Percentiles rank a stretch among this genome's conserved stretches.
Conservation (phyloP, 176 grass and related monocot species). For the Saccharum officinarum region DNA sequence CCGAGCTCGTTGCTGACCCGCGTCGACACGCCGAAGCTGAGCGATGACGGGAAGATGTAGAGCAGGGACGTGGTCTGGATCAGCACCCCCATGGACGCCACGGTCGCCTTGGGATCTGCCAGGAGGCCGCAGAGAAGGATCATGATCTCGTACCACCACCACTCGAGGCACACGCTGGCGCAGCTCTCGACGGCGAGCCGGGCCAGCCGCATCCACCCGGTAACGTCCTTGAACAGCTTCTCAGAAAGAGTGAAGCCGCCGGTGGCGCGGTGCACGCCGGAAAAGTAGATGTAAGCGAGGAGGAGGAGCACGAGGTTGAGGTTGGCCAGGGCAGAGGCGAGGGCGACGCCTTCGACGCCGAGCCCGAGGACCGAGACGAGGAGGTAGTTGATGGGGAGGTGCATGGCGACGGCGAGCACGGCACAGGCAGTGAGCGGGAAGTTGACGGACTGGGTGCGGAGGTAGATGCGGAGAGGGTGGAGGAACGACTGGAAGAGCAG, state of each 20-base stretch:
- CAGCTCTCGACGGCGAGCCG: constrained; percentile 69
- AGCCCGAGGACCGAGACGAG: constrained; percentile 61
- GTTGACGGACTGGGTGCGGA: constrained; percentile 84
- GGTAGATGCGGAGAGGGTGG: constrained; percentile 94
- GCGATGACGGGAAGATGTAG: constrained; percentile 98
- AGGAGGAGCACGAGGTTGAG: constrained; percentile 85
- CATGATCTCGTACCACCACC: constrained; percentile 99
- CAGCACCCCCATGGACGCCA: constrained; percentile 91
- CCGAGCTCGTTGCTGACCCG: constrained; percentile 89
- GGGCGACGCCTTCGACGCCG: constrained; percentile 71
- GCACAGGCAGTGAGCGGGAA: constrained; percentile 75
- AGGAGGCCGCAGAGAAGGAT: constrained; percentile 88
- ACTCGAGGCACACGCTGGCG: constrained; percentile 85
- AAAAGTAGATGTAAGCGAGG: constrained; percentile 67
- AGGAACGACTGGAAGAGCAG: constrained; percentile 90
- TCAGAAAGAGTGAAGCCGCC: constrained; percentile 58
- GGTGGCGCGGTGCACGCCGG: constrained; percentile 58
- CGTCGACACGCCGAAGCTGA: constrained; percentile 95
- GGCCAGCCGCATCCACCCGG: constrained; percentile 56
- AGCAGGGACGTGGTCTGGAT: constrained; percentile 90
- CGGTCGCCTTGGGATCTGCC: constrained; percentile 63
- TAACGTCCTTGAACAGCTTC: constrained; percentile 55
- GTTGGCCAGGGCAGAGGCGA: constrained; percentile 74
- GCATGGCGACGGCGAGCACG: constrained; percentile 55
- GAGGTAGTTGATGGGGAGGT: constrained; percentile 83